phyloP scores from a whole-genome alignment of 2,329 filamentous ascomycete genomes.

The Colletotrichum incanum region DNA sequence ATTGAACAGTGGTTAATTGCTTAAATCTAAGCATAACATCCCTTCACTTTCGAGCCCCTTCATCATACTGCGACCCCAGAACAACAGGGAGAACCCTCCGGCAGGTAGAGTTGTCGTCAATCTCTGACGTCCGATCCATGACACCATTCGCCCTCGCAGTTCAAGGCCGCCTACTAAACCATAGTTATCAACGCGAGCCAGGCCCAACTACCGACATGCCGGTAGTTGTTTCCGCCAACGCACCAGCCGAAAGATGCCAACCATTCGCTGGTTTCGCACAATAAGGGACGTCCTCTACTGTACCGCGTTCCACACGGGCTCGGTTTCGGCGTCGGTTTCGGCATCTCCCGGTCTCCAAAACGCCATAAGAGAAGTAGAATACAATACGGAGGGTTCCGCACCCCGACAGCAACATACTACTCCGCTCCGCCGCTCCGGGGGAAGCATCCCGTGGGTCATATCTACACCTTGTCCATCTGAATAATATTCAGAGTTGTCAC shows the following conservation, averaged over 20 bases:
- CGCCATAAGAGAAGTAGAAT: neutral
- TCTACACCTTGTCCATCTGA: neutral
- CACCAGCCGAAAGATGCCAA: neutral
- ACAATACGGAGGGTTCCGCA: conserved; percentile 4
- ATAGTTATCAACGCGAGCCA: neutral
- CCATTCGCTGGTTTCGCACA: conserved; percentile 13
- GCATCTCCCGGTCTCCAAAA: neutral
- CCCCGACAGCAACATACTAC: neutral
- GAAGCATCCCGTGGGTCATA: neutral
- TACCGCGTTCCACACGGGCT: neutral
- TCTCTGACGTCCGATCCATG: neutral
- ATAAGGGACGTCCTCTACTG: neutral
- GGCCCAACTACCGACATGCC: conserved; percentile 7
- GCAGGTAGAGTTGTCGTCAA: neutral
- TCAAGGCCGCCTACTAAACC: neutral
- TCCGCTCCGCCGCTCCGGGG: neutral
- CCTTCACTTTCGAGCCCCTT: neutral
- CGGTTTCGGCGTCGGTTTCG: conserved; percentile 36
- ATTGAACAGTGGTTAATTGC: neutral
- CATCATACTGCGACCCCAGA: neutral
- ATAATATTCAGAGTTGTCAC: neutral
- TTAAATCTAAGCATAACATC: neutral
- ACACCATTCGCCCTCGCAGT: neutral
- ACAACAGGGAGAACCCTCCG: neutral
- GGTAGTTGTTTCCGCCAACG: conserved; percentile 6